Evolutionary conservation across 2,329 filamentous ascomycete genomes (phyloP).

Genomic region (Penicillium sumatraense): DNA sequence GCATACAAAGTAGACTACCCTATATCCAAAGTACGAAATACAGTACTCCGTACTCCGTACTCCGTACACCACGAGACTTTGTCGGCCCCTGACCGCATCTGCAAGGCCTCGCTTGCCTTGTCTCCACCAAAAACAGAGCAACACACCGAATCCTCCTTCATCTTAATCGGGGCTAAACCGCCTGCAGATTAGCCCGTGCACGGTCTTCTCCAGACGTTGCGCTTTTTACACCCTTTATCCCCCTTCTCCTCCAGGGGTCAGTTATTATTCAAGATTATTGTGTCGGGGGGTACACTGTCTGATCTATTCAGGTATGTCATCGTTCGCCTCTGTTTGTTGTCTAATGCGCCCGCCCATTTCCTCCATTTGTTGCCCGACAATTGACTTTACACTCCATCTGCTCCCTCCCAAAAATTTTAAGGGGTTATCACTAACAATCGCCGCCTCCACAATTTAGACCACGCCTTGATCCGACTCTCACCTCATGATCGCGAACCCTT

Average conservation of each 20-base stretch:
- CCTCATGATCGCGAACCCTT: conserved; percentile 23
- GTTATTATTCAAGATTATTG: conserved; percentile 2
- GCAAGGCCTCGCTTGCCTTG: conserved; percentile 7
- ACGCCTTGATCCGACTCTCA: conserved; percentile 13
- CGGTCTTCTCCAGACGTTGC: conserved; percentile 24
- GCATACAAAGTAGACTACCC: too few relatives aligned
- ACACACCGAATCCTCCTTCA: conserved; percentile 24
- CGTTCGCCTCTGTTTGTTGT: background rate
- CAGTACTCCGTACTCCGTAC: too few relatives aligned
- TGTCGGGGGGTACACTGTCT: conserved; percentile 8
- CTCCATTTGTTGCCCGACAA: background rate
- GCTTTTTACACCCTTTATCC: conserved; percentile 12
- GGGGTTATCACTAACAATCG: conserved; percentile 12
- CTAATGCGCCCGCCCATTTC: background rate
- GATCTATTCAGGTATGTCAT: conserved; percentile 17
- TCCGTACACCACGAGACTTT: too few relatives aligned
- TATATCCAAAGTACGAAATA: too few relatives aligned
- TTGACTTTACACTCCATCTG: background rate
- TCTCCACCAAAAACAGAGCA: conserved; percentile 6
- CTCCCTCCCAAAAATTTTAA: conserved; percentile 9
- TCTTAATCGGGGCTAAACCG: conserved; percentile 29
- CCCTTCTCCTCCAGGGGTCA: conserved; percentile 15
- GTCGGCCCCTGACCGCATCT: conserved; percentile 4
- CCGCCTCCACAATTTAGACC: conserved; percentile 23
- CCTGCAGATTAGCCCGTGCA: conserved; percentile 20